Base-by-base conservation (phyloP, 805 yeast species). In the Wickerhamomyces hampshirensis region DNA sequence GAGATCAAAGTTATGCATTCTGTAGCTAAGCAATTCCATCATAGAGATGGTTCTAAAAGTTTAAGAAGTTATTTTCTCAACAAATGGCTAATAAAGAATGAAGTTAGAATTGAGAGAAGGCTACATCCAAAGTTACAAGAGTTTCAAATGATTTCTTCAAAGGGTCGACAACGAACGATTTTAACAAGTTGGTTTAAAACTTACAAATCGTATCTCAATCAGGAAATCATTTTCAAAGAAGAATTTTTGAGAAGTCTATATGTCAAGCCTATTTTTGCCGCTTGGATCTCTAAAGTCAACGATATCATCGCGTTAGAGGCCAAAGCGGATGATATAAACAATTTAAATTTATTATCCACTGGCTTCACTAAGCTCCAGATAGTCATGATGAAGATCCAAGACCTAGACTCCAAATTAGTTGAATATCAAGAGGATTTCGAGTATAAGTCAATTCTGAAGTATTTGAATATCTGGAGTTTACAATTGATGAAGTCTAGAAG, bases 401-500 rank as follows among this genome's bases (percentile, higher is more conserved):
- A 53, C 2, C 37, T 60, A 24, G 36, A 51, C 2, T 18, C 18
- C 1, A 33, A 28, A 13, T 31, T 51, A n/a, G 33, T 40, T n/a
- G 53, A 49, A 10, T 38, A 45, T 18, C 26, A 41, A 3, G 54
- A 58, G 31, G 58, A 55, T 23, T 29, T 30, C 7, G 50, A 56
- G 16, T 31, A 56, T 15, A 39, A 42, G 14, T 17, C 49, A 7
- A 30, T 58, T 5, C 33, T 55, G 18, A 50, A 49, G 30, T 46
- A 44, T 35, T 34, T 62, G 41, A 62, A 60, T 30, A 10, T 37
- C 5, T 65, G 69, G 68, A 56, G 58, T 18, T 43, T 64, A 40
- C 48, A 51, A 31, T 41, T 50, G 21, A 42, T 65, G 38, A 64
- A 62, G 39, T 40, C 49, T 3, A 50, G 52, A 24, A 55, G 65